Conservation (phyloP, 345 rosid species). For the Angophora floribunda region DNA sequence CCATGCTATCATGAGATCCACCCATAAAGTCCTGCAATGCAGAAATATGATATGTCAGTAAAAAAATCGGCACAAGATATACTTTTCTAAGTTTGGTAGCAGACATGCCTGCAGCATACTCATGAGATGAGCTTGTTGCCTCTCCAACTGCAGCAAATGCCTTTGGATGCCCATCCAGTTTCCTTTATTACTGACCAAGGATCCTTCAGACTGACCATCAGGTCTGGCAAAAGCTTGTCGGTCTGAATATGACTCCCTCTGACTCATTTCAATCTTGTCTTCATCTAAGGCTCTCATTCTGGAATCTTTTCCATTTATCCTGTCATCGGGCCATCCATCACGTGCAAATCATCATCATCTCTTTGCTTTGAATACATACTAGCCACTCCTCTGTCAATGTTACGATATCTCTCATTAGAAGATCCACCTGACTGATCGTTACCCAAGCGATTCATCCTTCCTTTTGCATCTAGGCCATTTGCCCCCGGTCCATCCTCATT, state of each 20-base stretch:
- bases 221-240: constrained; percentile 43
- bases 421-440: constrained; percentile 34
- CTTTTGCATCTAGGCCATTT: constrained; percentile 33
- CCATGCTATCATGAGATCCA: constrained; percentile 93
- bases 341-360: constrained; percentile 12
- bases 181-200: constrained; percentile 65
- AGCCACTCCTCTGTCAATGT: constrained; percentile 28
- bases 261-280: constrained; percentile 33
- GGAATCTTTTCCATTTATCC: constrained; percentile 31
- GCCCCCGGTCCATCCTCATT: constrained; percentile 46
- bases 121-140: constrained; percentile 90
- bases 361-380: constrained; percentile 11
- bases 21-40: constrained; percentile 89
- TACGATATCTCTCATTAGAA: constrained; percentile 16
- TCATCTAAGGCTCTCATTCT: constrained; percentile 52
- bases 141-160: constrained; percentile 84
- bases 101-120: constrained; percentile 82
- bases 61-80: not conserved
- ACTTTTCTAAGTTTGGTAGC: not conserved
- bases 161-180: constrained; percentile 97
- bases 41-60: constrained; percentile 7
- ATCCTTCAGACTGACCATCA: constrained; percentile 74
- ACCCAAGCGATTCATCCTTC: constrained; percentile 35
- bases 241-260: constrained; percentile 45
- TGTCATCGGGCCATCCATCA: constrained; percentile 13